Evolutionary conservation across 2,329 filamentous ascomycete species (phyloP).

Genomic region (Basipetospora chlamydospora): DNA sequence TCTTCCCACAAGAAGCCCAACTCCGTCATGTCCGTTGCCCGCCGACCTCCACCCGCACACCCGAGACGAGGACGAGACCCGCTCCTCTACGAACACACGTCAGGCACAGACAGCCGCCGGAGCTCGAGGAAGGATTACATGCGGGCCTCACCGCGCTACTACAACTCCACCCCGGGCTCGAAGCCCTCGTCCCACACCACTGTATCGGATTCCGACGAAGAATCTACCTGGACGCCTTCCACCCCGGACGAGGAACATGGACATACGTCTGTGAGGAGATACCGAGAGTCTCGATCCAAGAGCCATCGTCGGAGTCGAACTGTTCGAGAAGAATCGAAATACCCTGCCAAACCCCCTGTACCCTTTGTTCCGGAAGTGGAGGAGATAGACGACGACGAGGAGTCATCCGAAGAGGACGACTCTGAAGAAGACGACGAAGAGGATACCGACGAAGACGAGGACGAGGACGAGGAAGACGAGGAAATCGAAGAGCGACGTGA

Average conservation of each 20-base stretch:
- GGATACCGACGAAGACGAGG: conserved; percentile 1
- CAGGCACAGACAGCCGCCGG: conserved; percentile 14
- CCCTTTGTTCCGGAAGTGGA: conserved; percentile 1
- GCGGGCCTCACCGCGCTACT: conserved; percentile 20
- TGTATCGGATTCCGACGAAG: conserved; percentile 22
- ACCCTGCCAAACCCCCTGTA: neutral
- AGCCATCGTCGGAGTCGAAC: too few relatives aligned
- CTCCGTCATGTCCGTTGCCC: conserved; percentile 4
- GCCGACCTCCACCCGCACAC: conserved; percentile 1
- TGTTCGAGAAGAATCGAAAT: neutral
- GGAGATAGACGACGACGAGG: conserved; percentile 14
- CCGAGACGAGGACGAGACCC: conserved; percentile 1
- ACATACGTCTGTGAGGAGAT: neutral
- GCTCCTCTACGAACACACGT: conserved; percentile 9
- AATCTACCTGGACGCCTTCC: conserved; percentile 21
- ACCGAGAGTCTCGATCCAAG: neutral
- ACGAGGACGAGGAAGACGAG: conserved; percentile 1
- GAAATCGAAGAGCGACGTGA: neutral
- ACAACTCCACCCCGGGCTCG: conserved; percentile 23
- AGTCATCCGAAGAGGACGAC: neutral
- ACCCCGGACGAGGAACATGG: conserved; percentile 16
- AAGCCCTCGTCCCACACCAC: conserved; percentile 20
- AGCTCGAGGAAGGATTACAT: conserved; percentile 16
- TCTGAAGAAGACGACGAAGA: conserved; percentile 11
- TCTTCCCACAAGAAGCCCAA: conserved; percentile 3